A percentile compares a stretch with the other conserved stretches of the same genome.
Conservation (phyloP, 2,329 filamentous ascomycete genomes). For the Aspergillus pseudoterreus region DNA sequence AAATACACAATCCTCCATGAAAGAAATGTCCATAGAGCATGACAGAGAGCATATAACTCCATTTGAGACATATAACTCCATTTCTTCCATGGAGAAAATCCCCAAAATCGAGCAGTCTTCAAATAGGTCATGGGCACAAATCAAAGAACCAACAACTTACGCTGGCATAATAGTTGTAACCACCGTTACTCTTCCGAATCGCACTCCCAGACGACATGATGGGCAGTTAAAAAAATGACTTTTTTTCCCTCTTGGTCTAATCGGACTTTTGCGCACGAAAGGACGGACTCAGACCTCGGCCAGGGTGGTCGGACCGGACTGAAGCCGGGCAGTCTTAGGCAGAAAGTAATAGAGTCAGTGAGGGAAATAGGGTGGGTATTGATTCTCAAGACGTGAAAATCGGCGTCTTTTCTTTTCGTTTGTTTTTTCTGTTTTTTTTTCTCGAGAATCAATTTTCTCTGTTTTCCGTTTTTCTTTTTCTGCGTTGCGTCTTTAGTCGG, state of each 20-base stretch:
- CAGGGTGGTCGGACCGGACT: slow-evolving; percentile 15
- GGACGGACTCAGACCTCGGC: slow-evolving; percentile 12
- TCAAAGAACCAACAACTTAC: slow-evolving; percentile 21
- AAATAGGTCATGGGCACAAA: neutral
- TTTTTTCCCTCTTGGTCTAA: neutral
- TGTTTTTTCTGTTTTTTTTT: slow-evolving; percentile 1
- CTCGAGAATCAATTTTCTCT: neutral
- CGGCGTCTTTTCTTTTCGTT: neutral
- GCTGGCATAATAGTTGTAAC: slow-evolving; percentile 34
- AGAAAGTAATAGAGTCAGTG: neutral
- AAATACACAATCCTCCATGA: neutral
- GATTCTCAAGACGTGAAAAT: neutral
- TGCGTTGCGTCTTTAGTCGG: neutral
- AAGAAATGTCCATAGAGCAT: neutral
- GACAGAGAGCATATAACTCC: neutral
- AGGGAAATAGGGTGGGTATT: neutral
- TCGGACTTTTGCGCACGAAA: slow-evolving; percentile 3
- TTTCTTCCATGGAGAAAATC: too few species aligned
- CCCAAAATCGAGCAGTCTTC: too few species aligned
- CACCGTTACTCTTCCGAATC: slow-evolving; percentile 27
- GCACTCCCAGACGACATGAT: slow-evolving; percentile 28
- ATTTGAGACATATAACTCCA: too few species aligned
- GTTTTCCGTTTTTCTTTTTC: neutral
- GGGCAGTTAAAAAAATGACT: slow-evolving; percentile 3
- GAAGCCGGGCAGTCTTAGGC: slow-evolving; percentile 1